Base-by-base conservation (phyloP, 179 eudicot species). In the Heliamphora pulchella region DNA sequence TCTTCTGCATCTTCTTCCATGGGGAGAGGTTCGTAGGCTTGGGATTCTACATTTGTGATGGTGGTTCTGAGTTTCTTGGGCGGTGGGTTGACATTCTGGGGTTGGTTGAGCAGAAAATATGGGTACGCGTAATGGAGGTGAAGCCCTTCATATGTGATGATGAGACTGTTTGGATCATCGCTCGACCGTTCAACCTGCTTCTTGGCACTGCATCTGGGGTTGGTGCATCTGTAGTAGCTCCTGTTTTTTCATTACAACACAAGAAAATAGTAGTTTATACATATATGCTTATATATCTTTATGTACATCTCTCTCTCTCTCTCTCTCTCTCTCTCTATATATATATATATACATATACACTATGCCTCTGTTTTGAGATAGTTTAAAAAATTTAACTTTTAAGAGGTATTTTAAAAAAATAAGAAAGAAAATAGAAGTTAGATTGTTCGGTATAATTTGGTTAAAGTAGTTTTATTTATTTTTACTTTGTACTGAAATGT, bases 201-300 rank as follows among this genome's bases (percentile, higher is more conserved):
- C 72, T 93, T 92, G 0, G 98, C 98, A 5, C 86, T 84, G 80
- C 98, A 90, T 63, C 91, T 84, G 3, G 91, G 94, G 77, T 89
- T 93, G 50, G 96, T 91, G 85, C 97, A 93, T 85, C 84, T 89
- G 83, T 93, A 91, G 79, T 93, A 91, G 89, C 94, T 93, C 82
- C 94, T 93, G 91, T 44, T 62, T 55, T 31, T 57, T 1, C 65
- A 66, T 72, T 9, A 46, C 54, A 53, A 5, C 22, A 53, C 2
- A 47, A 66, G 31, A 31, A 31, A 31, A 31, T 31, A 31, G 31
- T 31, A 31, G 31, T 31, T 31, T 31, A 31, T 31, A 31, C 31
- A 31, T 31, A 31, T 31, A 31, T 31, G 31, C 31, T 31, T 31
- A 31, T 31, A 31, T 31, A 31, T 31, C 31, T 31, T 31, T 31